These are phyloP conservation scores for Colletotrichum somersetense DNA, from an alignment of 2,329 filamentous ascomycete genomes.

Conservation along the genomic window DNA sequence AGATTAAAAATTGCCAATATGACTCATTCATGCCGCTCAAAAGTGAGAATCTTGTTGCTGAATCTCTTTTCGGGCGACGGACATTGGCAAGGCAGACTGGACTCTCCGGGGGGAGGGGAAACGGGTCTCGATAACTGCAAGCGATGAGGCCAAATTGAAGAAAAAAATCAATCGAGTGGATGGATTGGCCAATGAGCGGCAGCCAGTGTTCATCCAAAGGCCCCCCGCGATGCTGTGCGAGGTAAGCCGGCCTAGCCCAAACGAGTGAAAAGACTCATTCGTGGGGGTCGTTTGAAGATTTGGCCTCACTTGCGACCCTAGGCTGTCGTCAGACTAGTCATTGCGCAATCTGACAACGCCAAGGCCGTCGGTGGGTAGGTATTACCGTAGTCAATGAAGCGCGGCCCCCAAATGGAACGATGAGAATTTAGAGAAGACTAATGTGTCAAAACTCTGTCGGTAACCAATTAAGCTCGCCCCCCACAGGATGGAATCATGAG, in stretches of 20 bases:
- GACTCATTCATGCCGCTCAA: neutral
- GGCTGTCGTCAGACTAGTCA: neutral
- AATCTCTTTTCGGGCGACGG: neutral
- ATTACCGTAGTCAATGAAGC: too few species aligned
- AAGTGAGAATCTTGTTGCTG: neutral
- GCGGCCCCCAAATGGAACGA: too few species aligned
- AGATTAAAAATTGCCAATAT: too few species aligned
- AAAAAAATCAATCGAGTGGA: neutral
- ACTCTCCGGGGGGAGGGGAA: neutral
- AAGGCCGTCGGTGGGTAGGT: too few species aligned
- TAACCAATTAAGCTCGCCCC: neutral
- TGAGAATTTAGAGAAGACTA: too few species aligned
- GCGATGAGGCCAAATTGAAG: neutral
- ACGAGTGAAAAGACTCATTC: neutral
- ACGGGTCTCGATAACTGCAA: neutral
- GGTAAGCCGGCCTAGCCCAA: conserved; percentile 1
- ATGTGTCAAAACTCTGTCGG: too few species aligned
- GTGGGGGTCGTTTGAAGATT: neutral
- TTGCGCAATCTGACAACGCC: neutral
- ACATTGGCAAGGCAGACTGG: neutral
- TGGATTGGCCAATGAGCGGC: neutral
- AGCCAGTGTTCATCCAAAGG: neutral
- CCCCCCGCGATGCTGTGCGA: neutral
- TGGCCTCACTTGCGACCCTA: conserved; percentile 4
- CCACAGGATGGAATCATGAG: neutral